phyloP scores from a whole-genome alignment of 345 rosid species.

The Melaleuca quinquenervia region DNA sequence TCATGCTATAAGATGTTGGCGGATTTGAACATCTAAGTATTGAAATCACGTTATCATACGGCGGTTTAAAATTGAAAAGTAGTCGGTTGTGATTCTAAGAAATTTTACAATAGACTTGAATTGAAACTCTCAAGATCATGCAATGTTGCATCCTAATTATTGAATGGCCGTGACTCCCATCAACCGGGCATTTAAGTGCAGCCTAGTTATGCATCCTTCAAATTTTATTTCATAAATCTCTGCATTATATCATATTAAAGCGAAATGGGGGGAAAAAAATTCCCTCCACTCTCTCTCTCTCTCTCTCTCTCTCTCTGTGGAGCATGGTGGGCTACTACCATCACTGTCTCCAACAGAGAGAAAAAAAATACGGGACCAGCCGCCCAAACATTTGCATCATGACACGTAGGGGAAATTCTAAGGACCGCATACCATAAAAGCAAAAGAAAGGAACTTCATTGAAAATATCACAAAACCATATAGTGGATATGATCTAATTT shows the following conservation, averaged over 20 bases:
- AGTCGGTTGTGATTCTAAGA: neutral
- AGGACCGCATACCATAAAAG: neutral
- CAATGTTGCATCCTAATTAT: too few species aligned
- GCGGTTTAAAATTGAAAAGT: too few species aligned
- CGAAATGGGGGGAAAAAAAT: neutral
- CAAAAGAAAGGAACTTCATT: neutral
- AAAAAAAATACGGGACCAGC: neutral
- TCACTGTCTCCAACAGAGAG: neutral
- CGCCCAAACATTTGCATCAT: neutral
- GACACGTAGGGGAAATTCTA: neutral
- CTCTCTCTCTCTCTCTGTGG: too few species aligned
- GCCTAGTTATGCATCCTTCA: too few species aligned
- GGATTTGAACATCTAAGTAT: too few species aligned
- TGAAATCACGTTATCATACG: too few species aligned
- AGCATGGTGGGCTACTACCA: neutral
- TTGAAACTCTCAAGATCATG: too few species aligned
- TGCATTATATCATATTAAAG: neutral
- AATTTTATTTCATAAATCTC: neutral
- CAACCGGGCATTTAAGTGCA: too few species aligned
- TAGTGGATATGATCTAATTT: neutral
- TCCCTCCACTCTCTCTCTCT: neutral
- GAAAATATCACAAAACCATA: neutral
- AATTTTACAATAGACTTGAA: too few species aligned
- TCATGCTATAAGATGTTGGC: neutral
- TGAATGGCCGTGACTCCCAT: too few species aligned